Conservation (phyloP, 495 filamentous ascomycete genomes). For the Tetracladium setigerum region DNA sequence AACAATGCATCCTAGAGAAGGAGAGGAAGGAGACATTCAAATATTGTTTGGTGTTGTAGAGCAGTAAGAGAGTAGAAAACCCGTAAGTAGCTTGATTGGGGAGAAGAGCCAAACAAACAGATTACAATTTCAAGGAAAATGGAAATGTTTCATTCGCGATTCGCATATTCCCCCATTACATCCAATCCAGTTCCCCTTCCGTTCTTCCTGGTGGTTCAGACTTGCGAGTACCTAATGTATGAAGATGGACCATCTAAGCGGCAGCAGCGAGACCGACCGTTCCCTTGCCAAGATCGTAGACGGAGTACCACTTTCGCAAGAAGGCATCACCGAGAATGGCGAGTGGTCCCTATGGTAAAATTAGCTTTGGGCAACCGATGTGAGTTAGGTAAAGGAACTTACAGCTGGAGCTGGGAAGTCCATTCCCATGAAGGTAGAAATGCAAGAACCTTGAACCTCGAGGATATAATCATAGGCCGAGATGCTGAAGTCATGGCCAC, state of each 20-base stretch:
- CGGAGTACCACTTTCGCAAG: slow-evolving; percentile 93
- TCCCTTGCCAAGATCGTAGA: slow-evolving; percentile 84
- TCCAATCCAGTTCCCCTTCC: no score
- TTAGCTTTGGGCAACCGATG: background rate
- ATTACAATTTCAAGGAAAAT: background rate
- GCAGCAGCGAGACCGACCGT: slow-evolving; percentile 83
- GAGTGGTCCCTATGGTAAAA: slow-evolving; percentile 62
- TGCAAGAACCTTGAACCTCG: slow-evolving; percentile 90
- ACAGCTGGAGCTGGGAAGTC: slow-evolving; percentile 70
- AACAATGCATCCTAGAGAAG: no score
- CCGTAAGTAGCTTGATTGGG: no score
- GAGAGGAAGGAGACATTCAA: no score
- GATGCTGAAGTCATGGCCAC: slow-evolving; percentile 88
- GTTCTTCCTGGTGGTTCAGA: no score
- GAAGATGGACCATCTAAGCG: background rate
- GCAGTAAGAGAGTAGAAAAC: no score
- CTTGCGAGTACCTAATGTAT: no score
- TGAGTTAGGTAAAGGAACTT: background rate
- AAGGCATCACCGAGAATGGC: slow-evolving; percentile 97
- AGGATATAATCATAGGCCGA: slow-evolving; percentile 88
- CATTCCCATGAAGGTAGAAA: slow-evolving; percentile 97
- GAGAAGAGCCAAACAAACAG: no score
- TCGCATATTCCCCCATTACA: no score
- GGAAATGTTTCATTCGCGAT: no score
- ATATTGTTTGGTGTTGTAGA: no score